Conservation (phyloP, 106 monocot genomes). For the Acorus calamus region DNA sequence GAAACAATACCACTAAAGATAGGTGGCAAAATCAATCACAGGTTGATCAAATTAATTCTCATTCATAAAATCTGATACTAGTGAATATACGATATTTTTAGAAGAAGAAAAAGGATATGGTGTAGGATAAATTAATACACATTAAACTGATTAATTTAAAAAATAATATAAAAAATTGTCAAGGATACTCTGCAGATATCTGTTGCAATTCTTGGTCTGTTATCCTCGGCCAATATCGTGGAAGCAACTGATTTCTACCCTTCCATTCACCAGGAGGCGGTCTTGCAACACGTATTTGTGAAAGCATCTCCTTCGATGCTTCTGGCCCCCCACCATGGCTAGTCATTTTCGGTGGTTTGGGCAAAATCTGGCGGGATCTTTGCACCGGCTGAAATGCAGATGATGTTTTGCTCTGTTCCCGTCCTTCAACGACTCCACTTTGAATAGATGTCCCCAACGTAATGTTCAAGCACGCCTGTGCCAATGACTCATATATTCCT, state of each 20-base stretch:
- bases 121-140: no score
- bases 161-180: neutral
- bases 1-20: no score
- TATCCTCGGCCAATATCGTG: conserved; percentile 97
- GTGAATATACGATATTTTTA: no score
- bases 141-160: no score
- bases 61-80: no score
- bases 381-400: conserved; percentile 41
- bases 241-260: conserved; percentile 79
- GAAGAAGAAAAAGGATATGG: no score
- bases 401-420: conserved; percentile 23
- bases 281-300: conserved; percentile 70
- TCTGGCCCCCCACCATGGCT: conserved; percentile 27
- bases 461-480: conserved; percentile 41
- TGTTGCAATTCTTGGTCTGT: conserved; percentile 96
- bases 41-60: no score
- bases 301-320: conserved; percentile 38
- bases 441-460: conserved; percentile 41
- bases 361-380: conserved; percentile 43
- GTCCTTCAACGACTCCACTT: conserved; percentile 32
- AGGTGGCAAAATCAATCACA: no score
- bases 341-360: conserved; percentile 31
- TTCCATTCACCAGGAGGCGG: conserved; percentile 75
- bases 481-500: conserved; percentile 14
- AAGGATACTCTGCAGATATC: conserved; percentile 99